Evolutionary conservation across 768 basidiomycete genomes (phyloP).

Genomic region (Mycena maculata): DNA sequence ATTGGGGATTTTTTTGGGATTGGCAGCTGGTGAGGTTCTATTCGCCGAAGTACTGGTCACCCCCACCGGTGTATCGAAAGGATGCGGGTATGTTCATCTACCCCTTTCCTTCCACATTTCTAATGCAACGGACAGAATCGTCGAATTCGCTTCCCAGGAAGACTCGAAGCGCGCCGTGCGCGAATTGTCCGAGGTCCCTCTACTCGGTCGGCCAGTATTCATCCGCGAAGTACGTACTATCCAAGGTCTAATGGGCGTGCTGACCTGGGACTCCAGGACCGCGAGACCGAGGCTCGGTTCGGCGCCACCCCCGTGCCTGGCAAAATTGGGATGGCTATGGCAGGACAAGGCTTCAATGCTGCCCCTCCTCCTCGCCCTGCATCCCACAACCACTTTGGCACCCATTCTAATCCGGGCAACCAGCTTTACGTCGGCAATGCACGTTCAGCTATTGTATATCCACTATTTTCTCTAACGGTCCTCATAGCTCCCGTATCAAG

Average conservation of each 20-base stretch:
- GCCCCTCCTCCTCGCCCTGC: slow-evolving; percentile 86
- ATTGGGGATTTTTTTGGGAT: slow-evolving; percentile 93
- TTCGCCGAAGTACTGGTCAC: slow-evolving; percentile 99
- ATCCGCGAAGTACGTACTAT: slow-evolving; percentile 86
- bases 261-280: slow-evolving; percentile 71
- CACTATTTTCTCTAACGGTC: slow-evolving; percentile 10
- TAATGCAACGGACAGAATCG: slow-evolving; percentile 70
- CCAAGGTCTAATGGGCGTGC: neutral
- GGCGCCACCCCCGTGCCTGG: slow-evolving; percentile 96
- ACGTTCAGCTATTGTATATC: neutral
- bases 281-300: slow-evolving; percentile 95
- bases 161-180: slow-evolving; percentile 91
- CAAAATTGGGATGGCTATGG: slow-evolving; percentile 96
- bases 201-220: slow-evolving; percentile 95
- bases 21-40: slow-evolving; percentile 98
- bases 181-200: slow-evolving; percentile 87
- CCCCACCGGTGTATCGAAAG: slow-evolving; percentile 96
- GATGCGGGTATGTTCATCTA: slow-evolving; percentile 88
- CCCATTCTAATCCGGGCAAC: slow-evolving; percentile 79
- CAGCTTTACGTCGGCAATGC: slow-evolving; percentile 95
- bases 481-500: slow-evolving; percentile 90
- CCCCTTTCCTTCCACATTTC: slow-evolving; percentile 2
- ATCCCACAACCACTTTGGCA: slow-evolving; percentile 79
- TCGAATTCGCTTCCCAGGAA: slow-evolving; percentile 92
- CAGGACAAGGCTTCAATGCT: slow-evolving; percentile 86